Evolutionary conservation across 441 rosid genomes (phyloP).

Genomic region (Capsella rubella): DNA sequence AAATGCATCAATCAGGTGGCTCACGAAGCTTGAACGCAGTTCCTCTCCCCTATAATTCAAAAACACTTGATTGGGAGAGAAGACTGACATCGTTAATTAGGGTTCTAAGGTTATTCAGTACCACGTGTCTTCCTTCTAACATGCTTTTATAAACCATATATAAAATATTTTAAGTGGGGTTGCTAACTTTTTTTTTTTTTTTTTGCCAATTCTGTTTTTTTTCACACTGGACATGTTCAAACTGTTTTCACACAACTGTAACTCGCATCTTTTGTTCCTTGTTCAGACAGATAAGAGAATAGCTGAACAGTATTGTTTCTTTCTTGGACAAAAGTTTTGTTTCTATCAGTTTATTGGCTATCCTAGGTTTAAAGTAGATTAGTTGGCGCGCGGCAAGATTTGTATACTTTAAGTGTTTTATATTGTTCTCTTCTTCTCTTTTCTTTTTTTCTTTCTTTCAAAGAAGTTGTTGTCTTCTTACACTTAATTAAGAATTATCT

Average conservation of each 20-base stretch:
- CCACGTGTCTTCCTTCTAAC: neutral
- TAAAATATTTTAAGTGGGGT: neutral
- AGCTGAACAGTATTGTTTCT: neutral
- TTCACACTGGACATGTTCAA: no score
- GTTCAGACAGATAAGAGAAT: no score
- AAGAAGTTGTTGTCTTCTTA: neutral
- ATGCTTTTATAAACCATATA: neutral
- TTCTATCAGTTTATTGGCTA: neutral
- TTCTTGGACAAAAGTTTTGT: neutral
- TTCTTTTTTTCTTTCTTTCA: neutral
- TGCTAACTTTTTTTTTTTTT: no score
- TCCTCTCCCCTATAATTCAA: constrained; percentile 9
- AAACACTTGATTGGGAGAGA: neutral
- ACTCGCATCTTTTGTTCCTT: no score
- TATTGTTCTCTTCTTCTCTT: neutral
- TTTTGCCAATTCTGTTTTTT: no score
- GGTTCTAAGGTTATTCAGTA: neutral
- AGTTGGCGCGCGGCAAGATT: neutral
- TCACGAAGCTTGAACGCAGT: neutral
- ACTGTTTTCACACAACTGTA: no score
- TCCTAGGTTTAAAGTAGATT: neutral
- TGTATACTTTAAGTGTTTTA: neutral
- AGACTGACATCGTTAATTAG: neutral
- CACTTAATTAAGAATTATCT: neutral
- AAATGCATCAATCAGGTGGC: constrained; percentile 22